Conservation (phyloP, 495 filamentous ascomycete species). For the Xanthoparmelia taractica region DNA sequence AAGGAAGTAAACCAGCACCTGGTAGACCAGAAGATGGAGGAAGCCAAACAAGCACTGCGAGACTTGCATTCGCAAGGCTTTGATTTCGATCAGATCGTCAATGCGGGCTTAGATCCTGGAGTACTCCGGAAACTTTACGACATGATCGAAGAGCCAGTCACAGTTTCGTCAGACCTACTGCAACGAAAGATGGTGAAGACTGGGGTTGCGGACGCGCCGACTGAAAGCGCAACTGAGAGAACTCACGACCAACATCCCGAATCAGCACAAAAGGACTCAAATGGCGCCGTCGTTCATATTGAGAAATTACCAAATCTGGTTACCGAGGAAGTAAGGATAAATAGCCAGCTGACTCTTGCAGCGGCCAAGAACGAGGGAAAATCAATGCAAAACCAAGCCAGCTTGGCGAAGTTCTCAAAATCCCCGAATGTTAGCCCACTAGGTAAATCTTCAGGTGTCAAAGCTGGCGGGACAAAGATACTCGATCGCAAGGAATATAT, state of each 20-base stretch:
- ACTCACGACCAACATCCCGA: background rate
- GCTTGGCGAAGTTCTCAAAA: background rate
- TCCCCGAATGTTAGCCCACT: background rate
- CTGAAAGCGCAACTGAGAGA: background rate
- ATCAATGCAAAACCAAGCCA: background rate
- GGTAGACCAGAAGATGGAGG: background rate
- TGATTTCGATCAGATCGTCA: slow-evolving; percentile 57
- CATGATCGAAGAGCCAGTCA: slow-evolving; percentile 51
- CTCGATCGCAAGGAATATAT: slow-evolving; percentile 72
- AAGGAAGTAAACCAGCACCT: background rate
- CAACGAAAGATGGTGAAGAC: slow-evolving; percentile 12
- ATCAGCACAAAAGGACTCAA: background rate
- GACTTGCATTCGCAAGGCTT: slow-evolving; percentile 57
- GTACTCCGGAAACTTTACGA: slow-evolving; percentile 57
- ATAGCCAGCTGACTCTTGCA: background rate
- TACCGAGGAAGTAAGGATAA: background rate
- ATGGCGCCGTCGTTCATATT: background rate
- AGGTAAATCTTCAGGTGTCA: slow-evolving; percentile 6
- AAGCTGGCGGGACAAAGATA: slow-evolving; percentile 36
- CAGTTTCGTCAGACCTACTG: slow-evolving; percentile 6
- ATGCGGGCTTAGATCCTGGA: slow-evolving; percentile 60
- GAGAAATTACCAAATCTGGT: background rate
- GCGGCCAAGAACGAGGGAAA: background rate
- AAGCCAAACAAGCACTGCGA: slow-evolving; percentile 58
- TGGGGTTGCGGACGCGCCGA: background rate